Base-by-base conservation (phyloP, 2,329 filamentous ascomycete species). In the Colletotrichum plurivorum region DNA sequence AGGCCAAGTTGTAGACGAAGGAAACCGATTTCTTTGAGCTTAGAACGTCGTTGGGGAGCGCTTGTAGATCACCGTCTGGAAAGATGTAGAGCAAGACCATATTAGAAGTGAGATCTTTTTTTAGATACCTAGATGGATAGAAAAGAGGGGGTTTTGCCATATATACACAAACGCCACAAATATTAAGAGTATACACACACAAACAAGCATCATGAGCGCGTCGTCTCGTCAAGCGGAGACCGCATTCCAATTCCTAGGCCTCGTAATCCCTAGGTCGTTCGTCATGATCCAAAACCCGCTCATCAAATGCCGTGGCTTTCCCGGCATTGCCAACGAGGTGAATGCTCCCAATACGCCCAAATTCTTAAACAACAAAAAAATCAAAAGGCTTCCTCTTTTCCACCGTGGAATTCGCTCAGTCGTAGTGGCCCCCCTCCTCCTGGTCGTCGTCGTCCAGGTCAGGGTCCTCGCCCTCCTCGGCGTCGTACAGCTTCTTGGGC, bases 1-100 rank as follows among this genome's bases (percentile, higher is more conserved):
- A 85, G 78, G 82, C 86, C 15, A 89, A 88, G 80, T 78, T 89
- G 73, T 89, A 86, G 69, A 76, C 53, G 15, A 45, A 4, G 8
- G 10, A 10, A 9, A 9, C 31, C 31, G 31, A 36, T 36, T 36
- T 36, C 31, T 10, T 27, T 8, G 1, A 49, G 5, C 18, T 12
- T 13, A 20, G 15, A 20, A n/a, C n/a, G 18, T 10, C 20, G 9
- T 49, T 20, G 10, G 46, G 13, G n/a, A 20, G 46, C n/a, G 46
- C 18, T 2, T 49, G 41, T 55, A 55, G 27, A 49, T 13, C 45
- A 64, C 16, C 16, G 18, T 16, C 10, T 27, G 51, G 13, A 31
- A 16, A n/a, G 7, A 5, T 39, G 9, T 45, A 18, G 22, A 59
- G 20, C 39, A 36, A 46, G 62, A 20, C 51, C 25, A 36, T 36